A percentile compares a stretch with the other conserved stretches of the same genome.
These are phyloP conservation scores for Coffea humblotiana DNA, from an alignment of 305 asterid genomes.

Conservation along the genomic window DNA sequence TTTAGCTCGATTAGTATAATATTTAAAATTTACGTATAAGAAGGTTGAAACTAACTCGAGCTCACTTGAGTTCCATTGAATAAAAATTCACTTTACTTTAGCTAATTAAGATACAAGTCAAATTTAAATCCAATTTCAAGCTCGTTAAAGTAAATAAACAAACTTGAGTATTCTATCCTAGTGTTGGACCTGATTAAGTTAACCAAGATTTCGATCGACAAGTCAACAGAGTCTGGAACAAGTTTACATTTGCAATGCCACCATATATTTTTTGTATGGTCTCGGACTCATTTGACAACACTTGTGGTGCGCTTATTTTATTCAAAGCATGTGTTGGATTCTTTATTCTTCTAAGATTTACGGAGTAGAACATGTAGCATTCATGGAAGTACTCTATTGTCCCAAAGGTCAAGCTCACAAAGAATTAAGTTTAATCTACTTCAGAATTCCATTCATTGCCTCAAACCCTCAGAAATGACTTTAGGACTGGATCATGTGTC, in stretches of 20 bases:
- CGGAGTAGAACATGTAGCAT: not conserved
- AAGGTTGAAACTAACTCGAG: no score
- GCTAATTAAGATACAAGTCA: no score
- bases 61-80: no score
- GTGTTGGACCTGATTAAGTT: no score
- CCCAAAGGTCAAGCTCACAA: not conserved
- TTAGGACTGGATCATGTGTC: not conserved
- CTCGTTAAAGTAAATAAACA: no score
- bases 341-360: not conserved
- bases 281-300: not conserved
- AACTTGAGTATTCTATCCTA: no score
- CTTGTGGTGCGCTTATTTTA: not conserved
- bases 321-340: not conserved
- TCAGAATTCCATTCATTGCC: not conserved
- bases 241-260: not conserved
- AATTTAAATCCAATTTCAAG: no score
- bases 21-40: no score
- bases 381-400: not conserved
- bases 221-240: not conserved
- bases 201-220: not conserved
- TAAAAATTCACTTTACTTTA: no score
- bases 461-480: not conserved
- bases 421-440: not conserved
- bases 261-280: no score
- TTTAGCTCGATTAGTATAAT: no score